Evolutionary conservation across 805 yeast genomes (phyloP), one percentile per base, ranked within the genome.

Genomic region (Pichia manshurica): DNA sequence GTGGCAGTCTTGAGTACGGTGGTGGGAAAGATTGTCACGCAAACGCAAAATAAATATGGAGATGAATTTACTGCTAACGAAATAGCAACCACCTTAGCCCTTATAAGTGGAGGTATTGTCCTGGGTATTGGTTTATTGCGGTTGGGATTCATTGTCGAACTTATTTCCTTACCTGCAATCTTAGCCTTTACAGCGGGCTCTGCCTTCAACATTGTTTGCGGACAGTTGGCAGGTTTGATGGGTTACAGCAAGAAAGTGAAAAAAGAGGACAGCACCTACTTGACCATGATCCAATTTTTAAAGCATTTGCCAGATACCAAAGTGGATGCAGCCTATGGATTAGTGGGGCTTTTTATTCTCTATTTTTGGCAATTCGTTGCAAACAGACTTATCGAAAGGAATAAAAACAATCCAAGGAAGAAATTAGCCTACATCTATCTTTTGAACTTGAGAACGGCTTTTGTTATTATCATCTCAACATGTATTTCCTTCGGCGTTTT

Each of bases 131-230:
- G 97, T 53, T 45, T 90, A 7, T 67, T 88, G 53, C 75, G 97
- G 58, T 70, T 90, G 21, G 97, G 97, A 0, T 90, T 90, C 68
- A 72, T 90, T 45, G 79, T 90, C 39, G 97, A 90, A 65, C 80
- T 85, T 62, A 88, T 90, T 58, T 87, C 96, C 3, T 73, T 83
- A 60, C 96, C 96, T 40, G 95, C 96, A 1, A 96, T 90, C 37
- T 74, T 88, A 67, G 97, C 97, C 0, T 90, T 89, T 71, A 90
- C 90, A 91, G 77, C 91, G 31, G 97, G 97, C 45, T 89, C 96
- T 4, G 96, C 97, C 2, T 76, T 90, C 58, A 82, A 74, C 58
- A 90, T 90, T 61, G 72, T 84, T 32, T 66, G 73, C 51, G 97
- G 97, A 21, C 97, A 90, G 69, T 81, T 90, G 6, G 96, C 97